phyloP scores from a whole-genome alignment of 1,284 basidiomycete species.

The Mycosarcoma maydis region DNA sequence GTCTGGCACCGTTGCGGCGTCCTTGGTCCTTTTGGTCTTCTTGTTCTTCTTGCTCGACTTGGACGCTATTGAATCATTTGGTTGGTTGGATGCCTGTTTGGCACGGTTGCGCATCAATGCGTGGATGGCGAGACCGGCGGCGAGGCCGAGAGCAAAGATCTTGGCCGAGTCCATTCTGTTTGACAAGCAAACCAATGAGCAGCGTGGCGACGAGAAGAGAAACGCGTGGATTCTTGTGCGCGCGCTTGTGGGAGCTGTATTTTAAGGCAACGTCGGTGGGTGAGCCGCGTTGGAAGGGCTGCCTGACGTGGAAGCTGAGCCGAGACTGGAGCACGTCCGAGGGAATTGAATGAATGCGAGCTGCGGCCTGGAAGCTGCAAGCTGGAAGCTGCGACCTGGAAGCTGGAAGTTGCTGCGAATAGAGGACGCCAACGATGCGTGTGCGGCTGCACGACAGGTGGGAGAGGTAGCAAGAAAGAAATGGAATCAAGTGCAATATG shows the following conservation, averaged over 20 bases:
- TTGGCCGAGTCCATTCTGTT: slow-evolving; percentile 40
- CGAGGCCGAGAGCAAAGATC: slow-evolving; percentile 43
- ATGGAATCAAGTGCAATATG: no score
- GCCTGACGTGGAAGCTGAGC: slow-evolving; percentile 31
- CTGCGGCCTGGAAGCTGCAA: no score
- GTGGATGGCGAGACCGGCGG: slow-evolving; percentile 38
- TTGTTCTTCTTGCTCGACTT: slow-evolving; percentile 36
- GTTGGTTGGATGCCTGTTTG: background rate
- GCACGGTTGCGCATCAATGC: slow-evolving; percentile 20
- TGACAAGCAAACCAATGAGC: no score
- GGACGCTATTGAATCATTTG: slow-evolving; percentile 7
- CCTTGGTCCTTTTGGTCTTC: slow-evolving; percentile 9
- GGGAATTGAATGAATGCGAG: slow-evolving; percentile 4
- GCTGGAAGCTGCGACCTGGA: no score
- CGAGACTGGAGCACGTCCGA: background rate
- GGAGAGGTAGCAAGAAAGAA: no score
- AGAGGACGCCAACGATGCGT: no score
- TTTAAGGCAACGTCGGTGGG: no score
- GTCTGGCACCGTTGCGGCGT: background rate
- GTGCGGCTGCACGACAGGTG: no score
- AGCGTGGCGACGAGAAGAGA: background rate
- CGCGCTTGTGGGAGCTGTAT: no score
- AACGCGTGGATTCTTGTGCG: background rate
- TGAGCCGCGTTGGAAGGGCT: background rate
- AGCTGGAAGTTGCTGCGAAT: no score